These are phyloP conservation scores for Didymella arachidicola DNA, from an alignment of 2,329 filamentous ascomycete species.

Conservation along the genomic window DNA sequence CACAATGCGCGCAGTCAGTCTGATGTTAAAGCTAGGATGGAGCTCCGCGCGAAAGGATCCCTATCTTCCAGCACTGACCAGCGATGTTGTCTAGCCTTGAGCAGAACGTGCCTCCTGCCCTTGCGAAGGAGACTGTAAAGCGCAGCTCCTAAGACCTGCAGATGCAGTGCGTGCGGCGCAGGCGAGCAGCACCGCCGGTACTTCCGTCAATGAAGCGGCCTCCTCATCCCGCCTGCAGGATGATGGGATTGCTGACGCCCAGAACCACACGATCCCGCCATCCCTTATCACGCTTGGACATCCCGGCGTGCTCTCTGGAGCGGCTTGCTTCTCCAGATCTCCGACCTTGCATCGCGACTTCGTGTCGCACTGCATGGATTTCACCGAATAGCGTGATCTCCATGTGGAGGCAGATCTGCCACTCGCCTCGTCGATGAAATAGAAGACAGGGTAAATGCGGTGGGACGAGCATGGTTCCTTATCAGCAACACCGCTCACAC, in stretches of 20 bases:
- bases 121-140: background rate
- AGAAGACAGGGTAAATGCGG: conserved; percentile 18
- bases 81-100: background rate
- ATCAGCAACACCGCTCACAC: conserved; percentile 42
- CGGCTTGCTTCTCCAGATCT: conserved; percentile 15
- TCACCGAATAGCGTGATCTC: conserved; percentile 25
- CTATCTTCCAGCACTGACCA: conserved; percentile 4
- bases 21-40: background rate
- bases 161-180: conserved; percentile 9
- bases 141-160: background rate
- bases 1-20: background rate
- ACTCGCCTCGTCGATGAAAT: conserved; percentile 33
- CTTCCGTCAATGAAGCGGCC: conserved; percentile 13
- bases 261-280: conserved; percentile 27
- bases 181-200: conserved; percentile 6
- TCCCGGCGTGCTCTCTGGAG: conserved; percentile 21
- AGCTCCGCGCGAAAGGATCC: background rate
- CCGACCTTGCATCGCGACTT: background rate
- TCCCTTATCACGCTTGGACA: conserved; percentile 36
- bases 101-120: background rate
- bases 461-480: conserved; percentile 39
- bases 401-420: conserved; percentile 33
- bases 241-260: conserved; percentile 38
- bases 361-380: conserved; percentile 6
- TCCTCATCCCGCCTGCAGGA: conserved; percentile 28